Base-by-base conservation (phyloP, 73 alveolate species). In the Uronychia setigera region DNA sequence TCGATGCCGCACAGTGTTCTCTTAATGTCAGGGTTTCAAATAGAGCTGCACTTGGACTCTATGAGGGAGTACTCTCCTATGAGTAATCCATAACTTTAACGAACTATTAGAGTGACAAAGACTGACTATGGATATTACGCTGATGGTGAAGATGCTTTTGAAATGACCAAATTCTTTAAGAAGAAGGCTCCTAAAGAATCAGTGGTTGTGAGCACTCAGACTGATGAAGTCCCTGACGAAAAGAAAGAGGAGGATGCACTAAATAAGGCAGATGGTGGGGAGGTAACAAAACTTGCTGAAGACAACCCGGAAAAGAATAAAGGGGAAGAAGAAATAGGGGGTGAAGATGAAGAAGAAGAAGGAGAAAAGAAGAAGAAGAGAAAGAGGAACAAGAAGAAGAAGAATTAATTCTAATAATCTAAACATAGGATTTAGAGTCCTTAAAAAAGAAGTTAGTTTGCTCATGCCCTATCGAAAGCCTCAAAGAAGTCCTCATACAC, bases 141-240 rank as follows among this genome's bases (percentile, higher is more conserved):
- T 29, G 99, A 97, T 88, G 97, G 95, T 0, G 99, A 97, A 80
- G 98, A 97, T 88, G 99, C 99, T n/a, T 93, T 88, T 74, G 97
- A 97, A 86, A 97, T 97, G 99, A 90, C 97, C 30, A 95, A 97
- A 82, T 90, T 81, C 92, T 97, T 97, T 84, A 88, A 91, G 25
- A 84, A 86, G 60, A 78, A 32, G 33, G 77, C 26, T 1, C 46
- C 31, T 14, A 76, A 33, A 1, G 31, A 80, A 31, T 28, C 32
- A 9, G 76, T 13, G 14, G 32, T 28, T 67, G 29, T 19, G 9
- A 30, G 58, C 59, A 76, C 81, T 5, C 58, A 26, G 59, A 26
- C 33, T 26, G 85, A 79, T 9, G 59, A 13, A 57, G 35, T 81
- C 32, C n/a, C 34, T 26, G 85, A 11, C 30, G 59, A 58, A n/a